phyloP scores from a whole-genome alignment of 176 grass and related monocot genomes.

The Echinochloa phyllopogon region DNA sequence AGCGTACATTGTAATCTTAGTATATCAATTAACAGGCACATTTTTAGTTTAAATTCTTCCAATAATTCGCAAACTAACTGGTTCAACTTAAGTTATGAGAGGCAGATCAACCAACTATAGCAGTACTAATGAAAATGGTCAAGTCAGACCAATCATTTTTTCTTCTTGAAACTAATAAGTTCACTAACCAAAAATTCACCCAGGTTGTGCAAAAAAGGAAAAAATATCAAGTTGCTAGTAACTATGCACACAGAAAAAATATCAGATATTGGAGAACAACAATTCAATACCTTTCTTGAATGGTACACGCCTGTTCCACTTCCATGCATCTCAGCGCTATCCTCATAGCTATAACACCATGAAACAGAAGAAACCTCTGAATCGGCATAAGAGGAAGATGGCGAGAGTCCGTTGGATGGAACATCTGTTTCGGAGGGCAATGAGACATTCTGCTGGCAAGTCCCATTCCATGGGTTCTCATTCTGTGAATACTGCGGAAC shows the following conservation, averaged over 20 bases:
- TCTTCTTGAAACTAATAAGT: background rate
- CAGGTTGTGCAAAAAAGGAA: background rate
- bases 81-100: background rate
- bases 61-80: background rate
- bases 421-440: constrained; percentile 27
- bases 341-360: constrained; percentile 38
- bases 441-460: constrained; percentile 33
- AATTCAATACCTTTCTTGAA: constrained; percentile 54
- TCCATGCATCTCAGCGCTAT: constrained; percentile 39
- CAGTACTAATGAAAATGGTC: background rate
- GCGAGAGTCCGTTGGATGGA: constrained; percentile 28
- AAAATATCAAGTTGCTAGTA: background rate
- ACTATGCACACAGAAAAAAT: background rate
- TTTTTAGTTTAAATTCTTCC: background rate
- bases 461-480: constrained; percentile 44
- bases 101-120: background rate
- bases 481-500: constrained; percentile 46
- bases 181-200: constrained; percentile 9
- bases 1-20: background rate
- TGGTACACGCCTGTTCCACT: constrained; percentile 42
- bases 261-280: background rate
- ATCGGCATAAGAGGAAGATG: constrained; percentile 37
- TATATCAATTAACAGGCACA: background rate
- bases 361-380: constrained; percentile 43
- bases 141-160: background rate